Evolutionary conservation across 192 early-diverging fungal genomes (phyloP).

Genomic region (Backusella morwellensis): DNA sequence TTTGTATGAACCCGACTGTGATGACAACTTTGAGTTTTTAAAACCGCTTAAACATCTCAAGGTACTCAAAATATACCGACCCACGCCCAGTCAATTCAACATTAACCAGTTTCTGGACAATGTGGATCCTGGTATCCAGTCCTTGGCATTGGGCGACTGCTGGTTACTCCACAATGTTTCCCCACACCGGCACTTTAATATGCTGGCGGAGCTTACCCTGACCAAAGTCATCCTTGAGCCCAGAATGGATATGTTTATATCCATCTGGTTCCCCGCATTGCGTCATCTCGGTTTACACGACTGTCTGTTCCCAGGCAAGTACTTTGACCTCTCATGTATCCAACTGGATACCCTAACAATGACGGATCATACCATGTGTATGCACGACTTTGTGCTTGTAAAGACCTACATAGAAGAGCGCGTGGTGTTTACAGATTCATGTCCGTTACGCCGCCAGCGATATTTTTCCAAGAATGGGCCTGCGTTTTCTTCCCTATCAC

Average conservation of each 20-base stretch:
- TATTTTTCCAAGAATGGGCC: background rate
- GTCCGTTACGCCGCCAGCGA: background rate
- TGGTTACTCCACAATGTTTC: background rate
- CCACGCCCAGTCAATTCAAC: background rate
- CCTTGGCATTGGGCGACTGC: background rate
- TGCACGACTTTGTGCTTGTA: background rate
- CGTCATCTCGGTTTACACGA: background rate
- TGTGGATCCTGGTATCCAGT: background rate
- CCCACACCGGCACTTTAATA: background rate
- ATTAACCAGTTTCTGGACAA: background rate
- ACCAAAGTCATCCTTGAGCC: background rate
- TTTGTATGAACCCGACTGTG: background rate
- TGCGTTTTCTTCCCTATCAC: background rate
- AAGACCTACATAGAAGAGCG: background rate
- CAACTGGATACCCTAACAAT: background rate
- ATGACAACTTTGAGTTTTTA: background rate
- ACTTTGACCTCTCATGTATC: background rate
- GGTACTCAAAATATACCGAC: background rate
- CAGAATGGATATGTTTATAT: background rate
- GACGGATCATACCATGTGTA: background rate
- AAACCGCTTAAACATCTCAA: background rate
- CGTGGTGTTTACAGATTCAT: background rate
- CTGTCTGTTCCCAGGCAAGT: background rate
- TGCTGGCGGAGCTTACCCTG: background rate
- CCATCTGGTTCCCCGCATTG: background rate